Base-by-base conservation (phyloP, 139 green algal genomes). In the Chlorella sp. region DNA sequence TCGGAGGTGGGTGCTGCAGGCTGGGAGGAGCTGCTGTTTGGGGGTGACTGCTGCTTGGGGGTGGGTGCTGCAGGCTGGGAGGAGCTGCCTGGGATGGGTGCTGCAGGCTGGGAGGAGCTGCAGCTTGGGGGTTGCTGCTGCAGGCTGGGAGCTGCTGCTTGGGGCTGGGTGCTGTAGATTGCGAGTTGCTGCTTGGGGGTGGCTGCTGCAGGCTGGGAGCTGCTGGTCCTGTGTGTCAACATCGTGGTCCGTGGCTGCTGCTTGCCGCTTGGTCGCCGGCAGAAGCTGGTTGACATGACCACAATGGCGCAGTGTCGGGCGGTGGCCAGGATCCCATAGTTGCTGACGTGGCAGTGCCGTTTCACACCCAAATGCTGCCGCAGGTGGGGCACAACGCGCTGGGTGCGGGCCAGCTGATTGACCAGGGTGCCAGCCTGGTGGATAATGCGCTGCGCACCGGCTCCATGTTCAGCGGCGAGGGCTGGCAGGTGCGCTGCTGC, bases 381-480 rank as follows among this genome's bases (percentile, higher is more conserved):
- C 86, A 95, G 80, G 95, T 98, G 4, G 96, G 96, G 13, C 96
- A 99, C 94, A 99, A 99, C 88, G 96, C 96, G 19, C 91, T 99
- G 60, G 96, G 89, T 28, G 81, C 95, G 13, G 96, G 96, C 17
- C 96, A 98, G 89, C 88, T 99, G 22, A 95, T 98, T 38, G 93
- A 96, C 84, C 96, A 99, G 91, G 96, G 96, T 32, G 96, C 96
- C 1, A 89, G 91, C 6, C 92, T 99, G 76, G 96, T 99, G 73
- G 96, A 99, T 89, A 93, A 93, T 17, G 96, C 96, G 3, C 91
- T 99, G 56, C 92, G 94, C 85, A 94, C 74, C 13, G 93, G 94
- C 40, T 89, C 84, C 40, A 94, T 98, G 73, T 99, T 96, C 84
- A 79, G 87, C 73, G 89, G 89, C 62, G 82, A 82, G 34, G 83